Base-by-base conservation (phyloP, 768 basidiomycete species). In the Tulasnella sp. region DNA sequence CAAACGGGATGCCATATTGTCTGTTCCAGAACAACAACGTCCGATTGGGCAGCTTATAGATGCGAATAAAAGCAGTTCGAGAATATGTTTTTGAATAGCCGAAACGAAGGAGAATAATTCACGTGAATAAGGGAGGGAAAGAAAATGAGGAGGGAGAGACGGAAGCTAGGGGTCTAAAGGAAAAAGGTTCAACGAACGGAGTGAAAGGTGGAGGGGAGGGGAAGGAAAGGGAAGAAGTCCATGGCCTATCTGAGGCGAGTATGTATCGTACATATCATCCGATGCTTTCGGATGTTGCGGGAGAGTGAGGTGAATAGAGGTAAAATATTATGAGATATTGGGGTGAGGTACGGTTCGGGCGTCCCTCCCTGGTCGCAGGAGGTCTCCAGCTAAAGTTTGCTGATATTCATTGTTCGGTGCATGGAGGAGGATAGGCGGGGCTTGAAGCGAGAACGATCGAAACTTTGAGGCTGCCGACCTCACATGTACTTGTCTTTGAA, bases 401-500 rank as follows among this genome's bases (percentile, higher is more conserved):
- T 48, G 46, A 9, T 40, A 48, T 3, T 3, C 15, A 48, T 20
- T 13, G 46, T 48, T 16, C 6, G 46, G 46, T 48, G 18, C 7
- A 48, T 5, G 46, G 15, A 16, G 15, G 18, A 48, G 46, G 18
- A 13, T 48, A 48, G 46, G 18, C 3, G 42, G 46, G 11, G 46
- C 46, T 48, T 48, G 46, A 48, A 48, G 46, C 46, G 15, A 13
- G 18, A 48, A 48, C 46, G 46, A 48, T 20, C 46, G 46, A 20
- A 15, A 48, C 7, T 48, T 13, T 13, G 18, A 9, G 46, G 3
- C 46, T 6, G 46, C 3, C 15, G 11, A 13, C 46, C 18, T 79
- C 61, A 79, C 44, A 74, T 35, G 81, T 90, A 95, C 84, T 96
- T 96, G 82, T 93, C 90, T 84, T 96, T 96, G 86, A 93, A 93